Evolutionary conservation across 257 asterid species (phyloP), one percentile per base, ranked within the genome.

Genomic region (Jaltomata sinuosa): DNA sequence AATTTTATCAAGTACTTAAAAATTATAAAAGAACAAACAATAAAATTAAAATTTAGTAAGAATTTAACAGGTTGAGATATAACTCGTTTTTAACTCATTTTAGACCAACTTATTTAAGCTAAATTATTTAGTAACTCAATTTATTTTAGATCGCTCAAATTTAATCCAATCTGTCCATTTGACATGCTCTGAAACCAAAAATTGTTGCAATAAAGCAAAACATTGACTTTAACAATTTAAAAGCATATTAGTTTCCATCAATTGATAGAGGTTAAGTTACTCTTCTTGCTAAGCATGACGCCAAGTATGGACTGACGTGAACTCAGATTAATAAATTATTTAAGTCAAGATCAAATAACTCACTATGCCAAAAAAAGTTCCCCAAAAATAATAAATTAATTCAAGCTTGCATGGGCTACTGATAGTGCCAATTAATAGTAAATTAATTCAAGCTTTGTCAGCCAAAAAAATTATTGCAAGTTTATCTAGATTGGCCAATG

Each of bases 401-500:
- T 50, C 27, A 27, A 76, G 42, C 55, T 4, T 47, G 5, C 49
- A 19, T 68, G 77, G 50, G 29, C 8, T 34, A 16, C 22, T 71
- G 80, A 74, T 42, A 14, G 59, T 74, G 81, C 81, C 81, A 77
- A 49, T 49, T 77, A 27, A 49, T 49, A 76, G 25, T 47, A 47
- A 76, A 76, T 7, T 76, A 76, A 47, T 47, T 14, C 61, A 27
- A 47, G 9, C 10, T 8, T 45, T 76, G 62, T 47, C 59, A 16
- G 18, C 10, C 27, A 77, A 72, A 76, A 4, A 3, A 61, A n/a
- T n/a, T n/a, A n/a, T n/a, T 47, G 10, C 61, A 47, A 47, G 27
- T 47, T 19, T 67, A 18, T 29, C 62, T 77, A 47, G 62, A 77
- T 77, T 77, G 82, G 82, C 82, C 82, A 77, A 77, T 49, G 80